phyloP scores from a whole-genome alignment of 176 grass and related monocot species.

The Coix lacrymajobi region DNA sequence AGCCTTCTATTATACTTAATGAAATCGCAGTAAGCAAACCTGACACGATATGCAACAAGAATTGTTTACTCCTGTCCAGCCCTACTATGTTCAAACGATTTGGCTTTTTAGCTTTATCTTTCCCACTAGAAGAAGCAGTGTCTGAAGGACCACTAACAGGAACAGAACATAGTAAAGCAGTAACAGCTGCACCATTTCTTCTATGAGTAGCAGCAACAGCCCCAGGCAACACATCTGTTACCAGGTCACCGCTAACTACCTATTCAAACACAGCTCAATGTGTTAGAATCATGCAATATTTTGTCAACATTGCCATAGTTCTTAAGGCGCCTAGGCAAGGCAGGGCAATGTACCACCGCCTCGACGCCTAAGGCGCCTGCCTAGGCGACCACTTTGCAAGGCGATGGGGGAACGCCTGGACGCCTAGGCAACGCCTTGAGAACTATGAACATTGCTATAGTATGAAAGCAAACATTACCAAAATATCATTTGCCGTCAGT shows the following conservation, averaged over 20 bases:
- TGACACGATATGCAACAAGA: conserved; percentile 86
- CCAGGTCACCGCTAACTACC: conserved; percentile 85
- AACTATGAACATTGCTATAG: conserved; percentile 3
- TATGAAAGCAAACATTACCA: conserved; percentile 53
- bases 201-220: conserved; percentile 91
- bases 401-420: no score
- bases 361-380: no score
- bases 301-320: not conserved
- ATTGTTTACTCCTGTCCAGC: conserved; percentile 77
- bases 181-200: conserved; percentile 87
- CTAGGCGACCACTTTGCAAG: no score
- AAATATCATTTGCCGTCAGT: conserved; percentile 74
- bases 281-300: conserved; percentile 8
- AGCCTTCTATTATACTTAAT: not conserved
- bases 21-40: conserved; percentile 37
- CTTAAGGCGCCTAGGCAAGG: no score
- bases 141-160: conserved; percentile 84
- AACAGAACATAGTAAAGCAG: conserved; percentile 73
- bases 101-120: conserved; percentile 96
- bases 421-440: no score
- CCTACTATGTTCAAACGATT: conserved; percentile 74
- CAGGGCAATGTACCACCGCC: no score
- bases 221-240: conserved; percentile 87
- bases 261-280: conserved; percentile 27
- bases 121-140: conserved; percentile 67